A percentile compares a stretch with the other conserved stretches of the same genome.
These are phyloP conservation scores for Clarkia xantiana DNA, from an alignment of 345 rosid species.

Conservation along the genomic window DNA sequence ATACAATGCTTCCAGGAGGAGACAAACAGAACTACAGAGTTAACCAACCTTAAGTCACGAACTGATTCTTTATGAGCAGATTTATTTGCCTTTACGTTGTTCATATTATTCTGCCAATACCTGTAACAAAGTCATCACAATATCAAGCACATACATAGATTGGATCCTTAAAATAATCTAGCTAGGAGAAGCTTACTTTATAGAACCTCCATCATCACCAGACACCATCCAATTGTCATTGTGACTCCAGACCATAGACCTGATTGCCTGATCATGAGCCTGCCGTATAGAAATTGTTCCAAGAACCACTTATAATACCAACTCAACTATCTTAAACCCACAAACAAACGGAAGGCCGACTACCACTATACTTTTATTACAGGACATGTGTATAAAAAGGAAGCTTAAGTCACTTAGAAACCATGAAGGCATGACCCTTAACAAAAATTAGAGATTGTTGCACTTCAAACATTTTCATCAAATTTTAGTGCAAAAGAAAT, in stretches of 20 bases:
- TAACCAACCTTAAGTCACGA: conserved; percentile 63
- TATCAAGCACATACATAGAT: background rate
- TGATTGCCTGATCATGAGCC: conserved; percentile 99
- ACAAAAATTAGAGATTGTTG: too few species aligned
- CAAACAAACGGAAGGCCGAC: too few species aligned
- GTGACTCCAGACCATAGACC: conserved; percentile 98
- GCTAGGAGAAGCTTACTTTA: conserved; percentile 38
- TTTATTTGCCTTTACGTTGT: conserved; percentile 88
- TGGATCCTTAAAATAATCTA: too few species aligned
- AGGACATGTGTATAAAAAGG: too few species aligned
- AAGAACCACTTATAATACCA: conserved; percentile 5
- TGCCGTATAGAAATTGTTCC: conserved; percentile 14
- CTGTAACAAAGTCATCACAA: conserved; percentile 16
- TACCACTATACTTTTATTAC: too few species aligned
- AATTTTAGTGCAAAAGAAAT: too few species aligned
- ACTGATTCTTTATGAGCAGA: conserved; percentile 95
- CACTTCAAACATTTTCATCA: too few species aligned
- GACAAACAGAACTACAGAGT: background rate
- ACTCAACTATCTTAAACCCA: too few species aligned
- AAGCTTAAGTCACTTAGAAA: too few species aligned
- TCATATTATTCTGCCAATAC: conserved; percentile 99
- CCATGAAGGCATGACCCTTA: too few species aligned
- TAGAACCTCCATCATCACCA: conserved; percentile 94
- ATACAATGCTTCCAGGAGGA: background rate
- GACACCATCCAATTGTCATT: conserved; percentile 98